phyloP scores from a whole-genome alignment of 2,329 filamentous ascomycete genomes.

The Lasiodiplodia theobromae region DNA sequence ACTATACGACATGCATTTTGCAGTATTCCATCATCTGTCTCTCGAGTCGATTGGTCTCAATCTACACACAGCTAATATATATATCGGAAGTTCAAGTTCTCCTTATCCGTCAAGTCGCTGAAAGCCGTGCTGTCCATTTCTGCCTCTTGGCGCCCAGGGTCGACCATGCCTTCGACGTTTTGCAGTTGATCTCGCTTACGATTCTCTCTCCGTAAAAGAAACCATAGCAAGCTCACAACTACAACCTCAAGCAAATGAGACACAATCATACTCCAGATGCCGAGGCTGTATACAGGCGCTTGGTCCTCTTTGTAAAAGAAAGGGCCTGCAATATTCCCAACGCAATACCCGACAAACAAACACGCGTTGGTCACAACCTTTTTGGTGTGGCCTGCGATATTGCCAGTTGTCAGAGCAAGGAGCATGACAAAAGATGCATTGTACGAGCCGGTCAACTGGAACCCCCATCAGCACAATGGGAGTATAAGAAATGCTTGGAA shows the following conservation, averaged over 20 bases:
- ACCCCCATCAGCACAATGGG: background rate
- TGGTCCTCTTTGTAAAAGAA: conserved; percentile 50
- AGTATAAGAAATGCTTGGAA: background rate
- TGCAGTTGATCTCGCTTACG: conserved; percentile 37
- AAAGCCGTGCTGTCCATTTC: conserved; percentile 43
- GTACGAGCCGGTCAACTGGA: conserved; percentile 34
- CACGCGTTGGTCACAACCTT: conserved; percentile 55
- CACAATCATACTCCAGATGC: conserved; percentile 37
- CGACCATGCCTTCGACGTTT: conserved; percentile 4
- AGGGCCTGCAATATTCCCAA: conserved; percentile 52
- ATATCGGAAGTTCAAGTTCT: conserved; percentile 39
- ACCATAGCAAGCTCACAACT: conserved; percentile 41
- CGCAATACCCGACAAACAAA: conserved; percentile 55
- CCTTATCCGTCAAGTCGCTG: conserved; percentile 46
- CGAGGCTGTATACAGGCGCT: conserved; percentile 45
- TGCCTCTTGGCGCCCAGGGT: conserved; percentile 21
- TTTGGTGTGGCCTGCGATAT: conserved; percentile 49
- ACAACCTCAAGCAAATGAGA: conserved; percentile 38
- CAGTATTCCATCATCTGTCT: no score
- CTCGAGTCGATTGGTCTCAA: no score
- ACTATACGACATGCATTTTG: no score
- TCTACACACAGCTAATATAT: background rate
- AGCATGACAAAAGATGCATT: conserved; percentile 40
- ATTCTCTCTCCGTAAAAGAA: conserved; percentile 45
- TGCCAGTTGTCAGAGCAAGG: conserved; percentile 37